Evolutionary conservation across 1,139 yeast species (phyloP), one percentile per base, ranked within the genome.

Genomic region (Nakaseomyces kungkrabaensis): DNA sequence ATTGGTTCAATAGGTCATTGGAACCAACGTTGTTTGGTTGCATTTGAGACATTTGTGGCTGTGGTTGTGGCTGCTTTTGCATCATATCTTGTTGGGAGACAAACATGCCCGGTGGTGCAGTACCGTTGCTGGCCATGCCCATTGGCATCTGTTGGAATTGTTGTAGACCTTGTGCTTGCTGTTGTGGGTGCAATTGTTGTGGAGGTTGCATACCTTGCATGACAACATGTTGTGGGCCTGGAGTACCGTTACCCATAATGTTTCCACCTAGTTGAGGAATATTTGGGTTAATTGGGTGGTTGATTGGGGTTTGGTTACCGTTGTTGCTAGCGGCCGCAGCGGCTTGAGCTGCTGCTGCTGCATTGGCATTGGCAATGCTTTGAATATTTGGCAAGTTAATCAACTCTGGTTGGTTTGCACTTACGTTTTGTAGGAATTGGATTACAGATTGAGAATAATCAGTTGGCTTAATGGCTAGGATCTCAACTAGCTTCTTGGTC

Each of bases 1-100:
- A 72, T 62, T 83, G 90, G 48, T 78, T 81, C 57, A 83, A 72
- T 58, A 84, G 72, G 62, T 83, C 89, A 29, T 85, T 78, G 49
- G 87, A 82, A 56, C 77, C 59, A 17, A 27, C 38, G 56, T 56
- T 58, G 51, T 68, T 65, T 50, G 62, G 48, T 49, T 58, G 54
- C 41, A 55, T 51, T 13, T 49, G 56, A 31, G 37, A 45, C 51
- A 47, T 43, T 54, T 59, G 47, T 49, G 49, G 56, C 51, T 54
- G 54, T 49, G 45, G 56, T 51, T 54, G 54, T 49, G 45, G 58
- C 29, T 46, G 49, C 49, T 51, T 48, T 50, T 58, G 53, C 50
- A 48, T 37, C 34, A 51, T 56, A 33, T 50, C 47, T 49, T 58
- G 53, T 31, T 55, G 58, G 3, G 65, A 61, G 22, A 59, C 56